These are phyloP conservation scores for Paraphoma chrysanthemicola DNA, from an alignment of 2,329 filamentous ascomycete genomes.

Conservation along the genomic window DNA sequence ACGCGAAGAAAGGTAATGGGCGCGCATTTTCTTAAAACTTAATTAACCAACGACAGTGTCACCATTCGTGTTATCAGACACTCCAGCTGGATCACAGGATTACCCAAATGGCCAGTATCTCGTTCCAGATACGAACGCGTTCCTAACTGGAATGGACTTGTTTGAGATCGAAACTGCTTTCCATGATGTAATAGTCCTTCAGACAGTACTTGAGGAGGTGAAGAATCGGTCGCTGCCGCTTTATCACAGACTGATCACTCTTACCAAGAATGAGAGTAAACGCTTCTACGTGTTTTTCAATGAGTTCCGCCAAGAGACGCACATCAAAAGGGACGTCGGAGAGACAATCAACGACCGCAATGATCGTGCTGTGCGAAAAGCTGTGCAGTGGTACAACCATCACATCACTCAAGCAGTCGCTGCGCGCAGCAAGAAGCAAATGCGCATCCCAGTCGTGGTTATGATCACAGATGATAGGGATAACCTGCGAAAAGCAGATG, in stretches of 20 bases:
- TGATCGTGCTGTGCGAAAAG: conserved; percentile 85
- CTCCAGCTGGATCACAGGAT: conserved; percentile 79
- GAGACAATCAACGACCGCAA: conserved; percentile 97
- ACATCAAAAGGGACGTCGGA: conserved; percentile 74
- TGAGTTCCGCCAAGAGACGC: conserved; percentile 92
- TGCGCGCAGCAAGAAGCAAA: conserved; percentile 57
- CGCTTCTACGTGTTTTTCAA: conserved; percentile 99
- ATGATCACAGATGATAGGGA: conserved; percentile 95
- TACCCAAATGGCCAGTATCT: conserved; percentile 92
- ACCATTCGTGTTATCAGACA: conserved; percentile 88
- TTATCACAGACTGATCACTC: conserved; percentile 88
- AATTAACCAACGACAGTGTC: conserved; percentile 61
- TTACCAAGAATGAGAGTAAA: conserved; percentile 96
- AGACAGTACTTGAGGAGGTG: conserved; percentile 95
- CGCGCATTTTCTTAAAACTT: conserved; percentile 11
- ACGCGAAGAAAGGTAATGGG: conserved; percentile 72
- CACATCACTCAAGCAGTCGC: conserved; percentile 74
- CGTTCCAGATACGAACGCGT: conserved; percentile 93
- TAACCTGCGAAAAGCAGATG: conserved; percentile 81
- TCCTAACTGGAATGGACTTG: conserved; percentile 94
- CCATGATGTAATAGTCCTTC: conserved; percentile 94
- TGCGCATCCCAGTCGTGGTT: conserved; percentile 75
- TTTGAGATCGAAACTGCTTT: conserved; percentile 93
- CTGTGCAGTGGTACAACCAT: conserved; percentile 87
- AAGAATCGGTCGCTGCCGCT: conserved; percentile 91